Evolutionary conservation across 1,284 basidiomycete genomes (phyloP).

Genomic region (Leccinum pallidistipes): DNA sequence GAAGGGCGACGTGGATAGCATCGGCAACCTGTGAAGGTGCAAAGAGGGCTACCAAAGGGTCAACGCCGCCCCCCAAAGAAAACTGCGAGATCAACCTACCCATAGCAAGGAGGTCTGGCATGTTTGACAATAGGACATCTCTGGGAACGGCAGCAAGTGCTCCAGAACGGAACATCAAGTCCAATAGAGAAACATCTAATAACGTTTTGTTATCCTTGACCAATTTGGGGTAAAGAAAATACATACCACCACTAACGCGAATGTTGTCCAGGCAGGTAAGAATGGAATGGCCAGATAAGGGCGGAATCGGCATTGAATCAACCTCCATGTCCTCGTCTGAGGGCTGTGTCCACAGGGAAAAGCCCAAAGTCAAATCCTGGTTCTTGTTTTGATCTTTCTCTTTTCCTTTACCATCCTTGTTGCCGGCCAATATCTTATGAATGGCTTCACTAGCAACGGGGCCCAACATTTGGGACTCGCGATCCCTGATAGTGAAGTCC

Average conservation of each 20-base stretch:
- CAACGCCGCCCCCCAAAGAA: background rate
- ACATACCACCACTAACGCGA: constrained; percentile 41
- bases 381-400: constrained; percentile 6
- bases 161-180: constrained; percentile 44
- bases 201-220: background rate
- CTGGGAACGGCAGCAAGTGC: constrained; percentile 33
- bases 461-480: constrained; percentile 36
- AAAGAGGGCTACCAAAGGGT: constrained; percentile 19
- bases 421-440: constrained; percentile 40
- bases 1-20: constrained; percentile 22
- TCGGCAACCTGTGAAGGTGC: constrained; percentile 25
- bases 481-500: constrained; percentile 33
- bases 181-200: constrained; percentile 42
- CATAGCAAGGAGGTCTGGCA: constrained; percentile 41
- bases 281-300: constrained; percentile 30
- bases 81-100: constrained; percentile 33
- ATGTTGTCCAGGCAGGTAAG: constrained; percentile 37
- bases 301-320: constrained; percentile 11
- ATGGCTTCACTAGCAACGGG: constrained; percentile 34
- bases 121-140: constrained; percentile 30
- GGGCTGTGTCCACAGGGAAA: constrained; percentile 40
- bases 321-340: constrained; percentile 30
- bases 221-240: background rate
- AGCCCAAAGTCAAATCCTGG: constrained; percentile 32
- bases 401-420: constrained; percentile 34